Evolutionary conservation across 2,329 filamentous ascomycete species (phyloP), one percentile per base, ranked within the genome.

Genomic region (Coniella vitis): DNA sequence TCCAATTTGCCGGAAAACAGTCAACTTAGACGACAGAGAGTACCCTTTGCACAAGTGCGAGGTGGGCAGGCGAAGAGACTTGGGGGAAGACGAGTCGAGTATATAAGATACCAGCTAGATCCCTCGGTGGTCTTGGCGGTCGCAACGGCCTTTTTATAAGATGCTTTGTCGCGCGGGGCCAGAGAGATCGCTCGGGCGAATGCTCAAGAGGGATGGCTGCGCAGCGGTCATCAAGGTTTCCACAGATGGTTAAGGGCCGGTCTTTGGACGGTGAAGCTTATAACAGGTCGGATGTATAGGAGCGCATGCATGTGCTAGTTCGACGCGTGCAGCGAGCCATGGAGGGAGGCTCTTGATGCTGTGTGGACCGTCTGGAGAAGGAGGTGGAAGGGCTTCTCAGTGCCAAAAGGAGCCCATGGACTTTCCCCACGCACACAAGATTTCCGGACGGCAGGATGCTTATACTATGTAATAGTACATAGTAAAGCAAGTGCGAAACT

Each of bases 281-380:
- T 48, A 35, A 51, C 48, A 51, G 49, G 49, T 38, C 47, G 31
- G 45, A n/a, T n/a, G 29, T 17, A 40, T 32, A 34, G 29, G 45
- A 48, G 38, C 21, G 29, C 31, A 48, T 45, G 49, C 45, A 52
- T 29, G 34, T 39, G 37, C 25, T 42, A 42, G 44, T 39, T 35
- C 34, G 29, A 10, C 36, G 14, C 21, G 37, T n/a, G 25, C 16
- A 21, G 46, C 45, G 13, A 25, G 37, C 34, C 45, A 41, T 21
- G 16, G 29, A 17, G 22, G 34, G 17, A 31, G 22, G 42, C n/a
- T 19, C 32, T 14, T 25, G 32, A 20, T 34, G 8, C n/a, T n/a
- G 32, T 13, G 7, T 17, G 34, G 21, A 4, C 17, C 8, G 4
- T n/a, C 37, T 9, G 10, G 22, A 9, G 3, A 13, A 4, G n/a